Percentiles rank a stretch among this genome's conserved stretches.
phyloP scores from a whole-genome alignment of 768 basidiomycete species.

The Termitomyces sp. region DNA sequence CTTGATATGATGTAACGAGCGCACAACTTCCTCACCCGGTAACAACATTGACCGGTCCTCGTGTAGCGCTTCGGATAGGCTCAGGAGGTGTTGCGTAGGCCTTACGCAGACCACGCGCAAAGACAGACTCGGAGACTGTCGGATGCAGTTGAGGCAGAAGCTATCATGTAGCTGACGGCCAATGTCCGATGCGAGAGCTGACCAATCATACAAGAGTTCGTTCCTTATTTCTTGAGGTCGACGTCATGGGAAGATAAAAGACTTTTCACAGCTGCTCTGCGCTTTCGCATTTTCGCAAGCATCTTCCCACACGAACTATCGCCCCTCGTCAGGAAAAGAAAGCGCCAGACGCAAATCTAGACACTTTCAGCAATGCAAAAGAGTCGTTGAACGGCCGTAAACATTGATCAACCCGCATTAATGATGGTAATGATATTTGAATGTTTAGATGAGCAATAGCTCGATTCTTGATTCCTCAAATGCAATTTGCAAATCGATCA shows the following conservation, averaged over 20 bases:
- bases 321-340: background rate
- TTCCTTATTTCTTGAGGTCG: background rate
- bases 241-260: background rate
- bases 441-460: background rate
- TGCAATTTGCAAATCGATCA: background rate
- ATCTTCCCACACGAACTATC: background rate
- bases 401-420: background rate
- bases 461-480: background rate
- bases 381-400: background rate
- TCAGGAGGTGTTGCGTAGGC: background rate
- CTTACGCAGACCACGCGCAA: background rate
- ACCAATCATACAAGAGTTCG: background rate
- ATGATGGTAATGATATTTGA: background rate
- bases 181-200: background rate
- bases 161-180: background rate
- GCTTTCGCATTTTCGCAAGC: background rate
- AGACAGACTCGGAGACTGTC: background rate
- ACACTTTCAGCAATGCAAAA: background rate
- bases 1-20: background rate
- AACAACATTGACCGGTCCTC: background rate
- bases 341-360: background rate
- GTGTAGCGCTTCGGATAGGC: background rate
- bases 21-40: background rate
- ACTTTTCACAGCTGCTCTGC: background rate
- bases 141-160: background rate